These are phyloP conservation scores for Odontarrhena argentea DNA, from an alignment of 345 rosid species.

Conservation along the genomic window DNA sequence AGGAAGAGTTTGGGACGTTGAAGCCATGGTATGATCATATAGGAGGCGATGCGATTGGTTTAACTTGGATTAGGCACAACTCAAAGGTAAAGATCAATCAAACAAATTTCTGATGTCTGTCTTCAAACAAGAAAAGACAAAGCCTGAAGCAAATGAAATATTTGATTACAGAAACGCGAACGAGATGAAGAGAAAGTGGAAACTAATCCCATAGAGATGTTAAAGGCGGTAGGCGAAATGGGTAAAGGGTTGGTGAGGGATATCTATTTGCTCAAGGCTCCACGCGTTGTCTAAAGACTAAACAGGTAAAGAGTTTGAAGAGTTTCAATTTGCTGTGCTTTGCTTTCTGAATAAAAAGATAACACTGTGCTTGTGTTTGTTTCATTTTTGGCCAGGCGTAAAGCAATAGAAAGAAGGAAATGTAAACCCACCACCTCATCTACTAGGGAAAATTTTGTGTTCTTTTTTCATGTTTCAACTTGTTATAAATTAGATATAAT, in stretches of 20 bases:
- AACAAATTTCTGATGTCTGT: background rate
- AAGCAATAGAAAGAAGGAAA: too few relatives aligned
- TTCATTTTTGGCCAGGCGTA: too few relatives aligned
- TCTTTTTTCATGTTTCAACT: background rate
- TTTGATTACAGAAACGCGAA: constrained; percentile 63
- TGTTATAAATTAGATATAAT: background rate
- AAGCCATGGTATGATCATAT: constrained; percentile 83
- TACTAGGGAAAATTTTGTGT: background rate
- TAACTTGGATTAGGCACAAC: constrained; percentile 66
- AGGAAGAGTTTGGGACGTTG: constrained; percentile 64
- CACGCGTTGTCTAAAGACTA: constrained; percentile 35
- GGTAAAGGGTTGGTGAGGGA: constrained; percentile 88
- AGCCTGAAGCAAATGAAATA: constrained; percentile 5
- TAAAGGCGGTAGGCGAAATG: constrained; percentile 63
- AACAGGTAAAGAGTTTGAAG: too few relatives aligned
- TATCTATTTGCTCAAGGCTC: constrained; percentile 66
- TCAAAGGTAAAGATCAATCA: constrained; percentile 56
- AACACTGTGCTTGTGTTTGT: too few relatives aligned
- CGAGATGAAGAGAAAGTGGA: constrained; percentile 52
- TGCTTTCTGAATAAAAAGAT: too few relatives aligned
- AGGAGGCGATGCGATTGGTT: constrained; percentile 84
- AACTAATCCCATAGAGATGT: constrained; percentile 50
- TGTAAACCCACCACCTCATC: too few relatives aligned
- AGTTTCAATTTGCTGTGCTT: too few relatives aligned
- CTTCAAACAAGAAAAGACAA: background rate